Evolutionary conservation across 2,329 filamentous ascomycete genomes (phyloP), one percentile per base, ranked within the genome.

Genomic region (Penicillium sp.): DNA sequence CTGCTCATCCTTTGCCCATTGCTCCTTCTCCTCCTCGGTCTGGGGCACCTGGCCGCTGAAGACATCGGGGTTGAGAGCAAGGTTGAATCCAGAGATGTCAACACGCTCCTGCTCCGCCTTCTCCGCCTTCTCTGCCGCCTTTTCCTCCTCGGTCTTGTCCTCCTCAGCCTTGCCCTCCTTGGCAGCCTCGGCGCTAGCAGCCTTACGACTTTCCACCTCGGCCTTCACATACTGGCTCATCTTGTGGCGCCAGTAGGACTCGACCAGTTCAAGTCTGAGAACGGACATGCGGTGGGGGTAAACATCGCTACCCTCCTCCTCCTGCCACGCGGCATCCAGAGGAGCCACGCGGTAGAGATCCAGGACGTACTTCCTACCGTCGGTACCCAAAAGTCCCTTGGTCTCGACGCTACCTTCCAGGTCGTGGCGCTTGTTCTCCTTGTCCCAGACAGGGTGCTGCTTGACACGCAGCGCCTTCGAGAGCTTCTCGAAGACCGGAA

Each of bases 221-320:
- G 82, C 84, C 67, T 89, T 88, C 31, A 97, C 87, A 80, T 91
- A 97, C 68, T 94, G 89, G 60, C 90, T 87, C 81, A 97, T 88
- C 78, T 93, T 95, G 64, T 84, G 80, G 63, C 92, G 88, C 72
- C 88, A 88, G 75, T 93, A 91, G 0, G 87, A 83, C 66, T 97
- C 93, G 19, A 99, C 86, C 30, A 99, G 82, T 75, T 99, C 94
- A 14, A 91, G 86, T 62, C 94, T 86, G 55, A 99, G 80, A 30
- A 97, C 91, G 2, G 94, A 91, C 94, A 99, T 99, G 43, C 91
- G 87, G 74, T 99, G 94, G 43, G 94, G 94, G 70, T 99, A 99
- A 55, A 83, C 76, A 59, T 81, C 78, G 51, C 75, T 73, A 16
- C 78, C 80, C 48, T 82, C 80, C 71, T 93, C 87, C 63, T 99